Conservation (phyloP, 2,329 filamentous ascomycete species). For the Apiospora koreana region DNA sequence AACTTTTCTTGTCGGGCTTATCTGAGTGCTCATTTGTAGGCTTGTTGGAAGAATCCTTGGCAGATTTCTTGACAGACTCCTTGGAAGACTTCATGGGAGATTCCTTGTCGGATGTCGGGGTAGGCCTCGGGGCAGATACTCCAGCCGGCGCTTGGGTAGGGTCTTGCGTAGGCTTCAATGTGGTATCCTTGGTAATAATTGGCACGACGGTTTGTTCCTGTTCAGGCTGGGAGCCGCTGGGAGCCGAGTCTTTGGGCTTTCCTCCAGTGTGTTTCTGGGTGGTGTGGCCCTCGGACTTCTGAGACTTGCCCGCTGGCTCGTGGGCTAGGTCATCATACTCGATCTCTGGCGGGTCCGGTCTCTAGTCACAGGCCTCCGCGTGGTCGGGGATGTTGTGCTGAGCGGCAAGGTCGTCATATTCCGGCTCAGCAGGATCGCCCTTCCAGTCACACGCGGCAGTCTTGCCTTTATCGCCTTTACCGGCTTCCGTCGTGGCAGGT, state of each 20-base stretch:
- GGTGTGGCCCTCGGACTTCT: neutral
- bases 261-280: neutral
- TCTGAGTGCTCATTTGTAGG: neutral
- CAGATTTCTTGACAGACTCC: neutral
- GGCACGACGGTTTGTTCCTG: neutral
- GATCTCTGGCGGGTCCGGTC: conserved; percentile 17
- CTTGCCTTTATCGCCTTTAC: neutral
- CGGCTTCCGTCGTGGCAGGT: neutral
- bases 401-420: conserved; percentile 28
- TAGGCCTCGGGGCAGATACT: neutral
- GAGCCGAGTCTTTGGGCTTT: neutral
- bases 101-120: neutral
- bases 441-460: conserved; percentile 25
- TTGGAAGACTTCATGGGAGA: neutral
- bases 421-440: conserved; percentile 26
- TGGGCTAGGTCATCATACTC: conserved; percentile 16
- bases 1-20: neutral
- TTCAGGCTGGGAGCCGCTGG: neutral
- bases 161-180: neutral
- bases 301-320: neutral
- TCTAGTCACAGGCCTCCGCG: conserved; percentile 18
- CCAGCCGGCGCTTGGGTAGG: neutral
- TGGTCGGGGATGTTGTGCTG: conserved; percentile 4
- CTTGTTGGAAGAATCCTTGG: neutral
- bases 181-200: neutral